phyloP scores from a whole-genome alignment of 2,329 filamentous ascomycete genomes.

The Aspergillus pseudoglaucus region DNA sequence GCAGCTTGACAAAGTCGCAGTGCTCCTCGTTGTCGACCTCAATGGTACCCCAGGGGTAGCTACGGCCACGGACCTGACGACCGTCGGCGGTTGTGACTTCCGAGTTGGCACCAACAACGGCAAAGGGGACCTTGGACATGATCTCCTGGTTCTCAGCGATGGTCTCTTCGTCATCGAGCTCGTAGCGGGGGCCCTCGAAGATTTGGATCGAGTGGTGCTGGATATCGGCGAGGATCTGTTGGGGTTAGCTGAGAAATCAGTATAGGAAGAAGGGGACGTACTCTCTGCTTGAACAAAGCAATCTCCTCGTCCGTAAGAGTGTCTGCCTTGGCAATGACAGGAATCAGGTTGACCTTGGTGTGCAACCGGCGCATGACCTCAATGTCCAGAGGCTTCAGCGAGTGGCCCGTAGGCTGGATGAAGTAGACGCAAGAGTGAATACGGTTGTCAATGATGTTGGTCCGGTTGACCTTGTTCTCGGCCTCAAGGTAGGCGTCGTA shows the following conservation, averaged over 20 bases:
- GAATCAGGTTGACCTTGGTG: conserved; percentile 99
- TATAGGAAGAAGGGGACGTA: conserved; percentile 45
- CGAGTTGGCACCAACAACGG: conserved; percentile 92
- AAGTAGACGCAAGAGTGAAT: conserved; percentile 99
- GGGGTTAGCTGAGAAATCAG: conserved; percentile 16
- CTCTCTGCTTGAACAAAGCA: conserved; percentile 86
- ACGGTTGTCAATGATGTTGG: conserved; percentile 99
- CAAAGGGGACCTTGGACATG: conserved; percentile 99
- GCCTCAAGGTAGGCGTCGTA: conserved; percentile 98
- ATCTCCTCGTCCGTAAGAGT: conserved; percentile 98
- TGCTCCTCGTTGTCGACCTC: conserved; percentile 99
- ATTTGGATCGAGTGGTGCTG: conserved; percentile 97
- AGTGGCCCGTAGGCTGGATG: conserved; percentile 97
- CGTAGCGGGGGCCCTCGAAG: conserved; percentile 96
- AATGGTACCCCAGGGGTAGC: conserved; percentile 97
- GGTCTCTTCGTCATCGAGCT: conserved; percentile 98
- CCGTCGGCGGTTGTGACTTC: conserved; percentile 89
- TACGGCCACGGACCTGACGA: conserved; percentile 89
- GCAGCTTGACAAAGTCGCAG: conserved; percentile 99
- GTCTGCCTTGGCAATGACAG: conserved; percentile 97
- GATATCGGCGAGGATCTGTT: conserved; percentile 90
- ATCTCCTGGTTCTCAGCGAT: conserved; percentile 99
- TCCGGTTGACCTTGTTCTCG: conserved; percentile 99
- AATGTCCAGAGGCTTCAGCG: conserved; percentile 95
- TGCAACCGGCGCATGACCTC: conserved; percentile 99